Percentiles rank a stretch among this genome's conserved stretches.
phyloP scores from a whole-genome alignment of 163 green algal genomes.

The Volvox carteri region DNA sequence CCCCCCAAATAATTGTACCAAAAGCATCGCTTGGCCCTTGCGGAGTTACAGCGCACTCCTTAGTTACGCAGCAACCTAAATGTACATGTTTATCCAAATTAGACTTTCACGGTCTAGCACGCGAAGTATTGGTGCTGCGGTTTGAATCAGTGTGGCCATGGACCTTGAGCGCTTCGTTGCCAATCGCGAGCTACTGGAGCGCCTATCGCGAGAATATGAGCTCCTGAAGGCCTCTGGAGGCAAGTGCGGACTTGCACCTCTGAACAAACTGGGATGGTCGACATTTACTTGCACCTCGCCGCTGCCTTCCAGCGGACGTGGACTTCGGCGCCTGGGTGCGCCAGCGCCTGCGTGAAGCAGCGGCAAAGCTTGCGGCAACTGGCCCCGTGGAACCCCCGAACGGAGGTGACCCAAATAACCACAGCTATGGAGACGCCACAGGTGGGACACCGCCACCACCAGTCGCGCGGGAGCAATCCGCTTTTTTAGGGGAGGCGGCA shows the following conservation, averaged over 20 bases:
- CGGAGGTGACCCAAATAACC: background rate
- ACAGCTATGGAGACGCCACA: background rate
- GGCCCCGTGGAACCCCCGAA: background rate
- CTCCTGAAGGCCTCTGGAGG: conserved; percentile 53
- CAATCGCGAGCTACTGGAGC: conserved; percentile 40
- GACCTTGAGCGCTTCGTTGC: conserved; percentile 41
- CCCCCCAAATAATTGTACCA: no score
- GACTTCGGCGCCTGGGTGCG: conserved; percentile 56
- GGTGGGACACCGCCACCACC: background rate
- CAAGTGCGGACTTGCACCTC: background rate
- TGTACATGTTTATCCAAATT: no score
- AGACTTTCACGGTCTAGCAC: no score
- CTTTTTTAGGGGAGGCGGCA: background rate
- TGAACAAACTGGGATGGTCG: no score
- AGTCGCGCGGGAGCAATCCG: background rate
- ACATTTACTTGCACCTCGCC: background rate
- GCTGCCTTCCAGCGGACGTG: conserved; percentile 36
- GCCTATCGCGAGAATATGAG: conserved; percentile 56
- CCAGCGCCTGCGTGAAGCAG: conserved; percentile 52
- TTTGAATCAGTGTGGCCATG: no score
- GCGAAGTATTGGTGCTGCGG: no score
- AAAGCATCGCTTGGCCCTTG: no score
- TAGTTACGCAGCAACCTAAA: no score
- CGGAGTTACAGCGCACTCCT: no score
- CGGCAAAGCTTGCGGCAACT: conserved; percentile 26